Evolutionary conservation across 192 early-diverging fungal species (phyloP).

Genomic region (Coemansia sp.): DNA sequence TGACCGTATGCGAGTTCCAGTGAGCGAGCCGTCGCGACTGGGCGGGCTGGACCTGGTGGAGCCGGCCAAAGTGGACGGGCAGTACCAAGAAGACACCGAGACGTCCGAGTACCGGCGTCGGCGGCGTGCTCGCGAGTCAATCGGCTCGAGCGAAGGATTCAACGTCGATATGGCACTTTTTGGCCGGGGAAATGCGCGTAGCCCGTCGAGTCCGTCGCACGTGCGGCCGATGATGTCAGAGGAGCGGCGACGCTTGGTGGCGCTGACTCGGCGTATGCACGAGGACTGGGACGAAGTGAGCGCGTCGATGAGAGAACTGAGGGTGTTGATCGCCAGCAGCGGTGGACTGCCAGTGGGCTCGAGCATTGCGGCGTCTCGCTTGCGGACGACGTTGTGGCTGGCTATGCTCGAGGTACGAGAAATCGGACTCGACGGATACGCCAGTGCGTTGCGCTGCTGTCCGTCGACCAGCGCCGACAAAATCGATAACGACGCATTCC

Average conservation of each 20-base stretch:
- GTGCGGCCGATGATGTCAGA: not conserved
- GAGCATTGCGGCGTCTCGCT: not conserved
- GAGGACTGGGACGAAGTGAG: conserved; percentile 49
- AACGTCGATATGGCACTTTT: conserved; percentile 11
- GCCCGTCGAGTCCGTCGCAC: not conserved
- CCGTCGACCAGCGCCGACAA: conserved; percentile 74
- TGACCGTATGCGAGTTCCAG: conserved; percentile 28
- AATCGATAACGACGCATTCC: conserved; percentile 88
- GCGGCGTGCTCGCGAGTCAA: conserved; percentile 28
- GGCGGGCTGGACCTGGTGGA: conserved; percentile 50
- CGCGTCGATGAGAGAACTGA: conserved; percentile 39
- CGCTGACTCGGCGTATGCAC: conserved; percentile 40
- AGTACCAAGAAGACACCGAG: conserved; percentile 38
- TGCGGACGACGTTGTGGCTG: conserved; percentile 40
- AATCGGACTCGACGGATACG: conserved; percentile 60
- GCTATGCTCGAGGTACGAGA: conserved; percentile 50
- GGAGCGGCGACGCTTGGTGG: conserved; percentile 37
- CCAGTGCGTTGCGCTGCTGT: conserved; percentile 67
- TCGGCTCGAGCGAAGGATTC: conserved; percentile 30
- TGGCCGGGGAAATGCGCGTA: conserved; percentile 6
- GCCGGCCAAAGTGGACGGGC: conserved; percentile 44
- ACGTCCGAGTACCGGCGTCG: conserved; percentile 39
- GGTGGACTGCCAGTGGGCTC: conserved; percentile 37
- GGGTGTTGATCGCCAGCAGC: conserved; percentile 25
- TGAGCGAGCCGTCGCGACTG: conserved; percentile 38